Base-by-base conservation (phyloP, 2,329 filamentous ascomycete species). In the Tympanopsis confertula region DNA sequence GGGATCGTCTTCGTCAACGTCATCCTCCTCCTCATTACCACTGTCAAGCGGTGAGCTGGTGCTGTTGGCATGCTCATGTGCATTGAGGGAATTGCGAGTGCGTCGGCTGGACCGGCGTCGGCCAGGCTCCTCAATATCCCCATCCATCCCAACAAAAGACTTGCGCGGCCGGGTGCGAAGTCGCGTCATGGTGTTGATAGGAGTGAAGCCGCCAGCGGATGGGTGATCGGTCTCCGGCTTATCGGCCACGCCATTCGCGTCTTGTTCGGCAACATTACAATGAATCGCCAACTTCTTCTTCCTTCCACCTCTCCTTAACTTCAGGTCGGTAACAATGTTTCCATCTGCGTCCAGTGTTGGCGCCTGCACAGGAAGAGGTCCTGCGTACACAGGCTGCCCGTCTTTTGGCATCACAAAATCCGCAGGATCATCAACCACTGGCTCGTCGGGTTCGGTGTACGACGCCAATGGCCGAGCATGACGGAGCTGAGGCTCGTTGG, bases 381-480 rank as follows among this genome's bases (percentile, higher is more conserved):
- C n/a, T n/a, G n/a, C n/a, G n/a, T n/a, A n/a, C n/a, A n/a, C n/a
- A n/a, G n/a, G n/a, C n/a, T n/a, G 33, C 32, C 1, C 41, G 42
- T 13, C 41, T 38, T 26, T 40, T 40, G 47, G 48, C 29, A 38
- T 44, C 35, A 61, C 39, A n/a, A 54, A 44, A 24, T 65, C 60
- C 10, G 66, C 55, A 13, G 63, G 63, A 20, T 71, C 66, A 3
- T 63, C 59, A 5, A 56, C 54, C 17, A 60, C 59, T 7, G 17
- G 30, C 5, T 71, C 62, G 20, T 68, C 67, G 1, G 58, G 49
- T 36, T 72, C 69, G 3, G 65, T 53, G 38, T 74, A 75, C 1
- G 69, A 71, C 20, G 60, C 45, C 45, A 53, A 63, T 4, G 71
- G 70, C 44, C 65, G 70, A 5, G 71, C 68, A 42, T 72, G 69